Evolutionary conservation across 768 basidiomycete genomes (phyloP), one percentile per base, ranked within the genome.

Genomic region (Phylloporus rhodoxanthus): DNA sequence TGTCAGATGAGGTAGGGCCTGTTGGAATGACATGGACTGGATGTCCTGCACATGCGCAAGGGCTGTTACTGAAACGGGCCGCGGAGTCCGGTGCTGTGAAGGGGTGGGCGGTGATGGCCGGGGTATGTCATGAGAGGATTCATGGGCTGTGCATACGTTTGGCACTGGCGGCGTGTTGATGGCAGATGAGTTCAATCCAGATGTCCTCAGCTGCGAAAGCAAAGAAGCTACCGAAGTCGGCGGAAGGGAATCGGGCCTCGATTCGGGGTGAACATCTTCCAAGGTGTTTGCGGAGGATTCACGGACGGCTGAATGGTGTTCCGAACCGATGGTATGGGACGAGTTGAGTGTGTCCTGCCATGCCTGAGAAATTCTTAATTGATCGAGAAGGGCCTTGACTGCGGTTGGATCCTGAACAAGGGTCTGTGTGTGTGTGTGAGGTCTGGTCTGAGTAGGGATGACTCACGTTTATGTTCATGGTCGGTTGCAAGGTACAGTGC

Each of bases 371-470:
- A 74, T 67, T 44, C 79, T 73, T 11, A 91, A 71, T 54, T 79
- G 78, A 46, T 89, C 84, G 15, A 92, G 75, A 21, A 91, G 74
- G 23, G 85, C 81, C 57, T 80, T 77, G 42, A 92, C 75, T 39
- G 77, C 79, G 52, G 72, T 72, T 41, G 82, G 71, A 65, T 89
- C 85, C 86, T 89, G 60, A 29, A 44, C 39, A 19, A 29, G n/a
- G 4, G 17, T 28, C n/a, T n/a, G n/a, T 28, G 43, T 57, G n/a
- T 11, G 47, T 14, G 29, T 53, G 23, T 34, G 21, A 9, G n/a
- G 34, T 15, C 26, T 8, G 8, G 37, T 28, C 19, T 26, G 37
- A 19, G 7, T 9, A 20, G 34, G 41, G 13, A 28, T 14, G 11
- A 52, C 63, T 68, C 64, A 83, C 82, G 65, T 81, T 83, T 54